Base-by-base conservation (phyloP, 768 basidiomycete genomes). In the Psilocybe cyanescens region DNA sequence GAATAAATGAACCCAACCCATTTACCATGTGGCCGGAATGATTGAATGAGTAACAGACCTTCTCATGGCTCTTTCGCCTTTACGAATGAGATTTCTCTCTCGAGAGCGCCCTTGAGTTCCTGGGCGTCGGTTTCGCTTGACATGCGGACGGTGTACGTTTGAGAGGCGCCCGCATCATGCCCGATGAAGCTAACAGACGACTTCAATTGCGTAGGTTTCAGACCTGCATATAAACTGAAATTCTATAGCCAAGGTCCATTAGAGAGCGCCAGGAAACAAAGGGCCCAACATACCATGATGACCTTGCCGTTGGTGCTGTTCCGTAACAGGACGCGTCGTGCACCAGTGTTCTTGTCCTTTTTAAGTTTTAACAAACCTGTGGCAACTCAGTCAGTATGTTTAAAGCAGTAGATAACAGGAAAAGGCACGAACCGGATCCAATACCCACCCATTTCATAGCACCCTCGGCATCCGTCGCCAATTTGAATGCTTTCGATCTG, bases 261-360 rank as follows among this genome's bases (percentile, higher is more conserved):
- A 4, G 9, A 17, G 8, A 33, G 5, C 11, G 53, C 19, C 19
- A 35, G 12, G n/a, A 5, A 8, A 50, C 17, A 8, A 8, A 39
- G 41, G 41, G 65, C 49, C 50, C 33, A 12, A 83, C 90, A 51
- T 60, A 94, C 92, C 45, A 94, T 78, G 58, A 84, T 78, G 63
- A 94, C 85, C 71, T 89, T 91, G 16, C 91, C 91, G 24, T 89
- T 91, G 50, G 75, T 83, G 67, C 85, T 90, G 65, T 91, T 92
- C 57, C 92, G 82, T 68, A 92, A 74, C 37, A 94, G 78, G 58
- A 90, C 68, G 45, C 92, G 82, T 44, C 90, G 80, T 52, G 79
- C 70, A 33, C 74, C 78, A 0, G 80, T 85, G 62, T 83, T 83
- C 62, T 87, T 92, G 71, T 93, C 86, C 67, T 83, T 91, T 70